Evolutionary conservation across 805 yeast genomes (phyloP), one percentile per base, ranked within the genome.

Genomic region (Candida adriatica): DNA sequence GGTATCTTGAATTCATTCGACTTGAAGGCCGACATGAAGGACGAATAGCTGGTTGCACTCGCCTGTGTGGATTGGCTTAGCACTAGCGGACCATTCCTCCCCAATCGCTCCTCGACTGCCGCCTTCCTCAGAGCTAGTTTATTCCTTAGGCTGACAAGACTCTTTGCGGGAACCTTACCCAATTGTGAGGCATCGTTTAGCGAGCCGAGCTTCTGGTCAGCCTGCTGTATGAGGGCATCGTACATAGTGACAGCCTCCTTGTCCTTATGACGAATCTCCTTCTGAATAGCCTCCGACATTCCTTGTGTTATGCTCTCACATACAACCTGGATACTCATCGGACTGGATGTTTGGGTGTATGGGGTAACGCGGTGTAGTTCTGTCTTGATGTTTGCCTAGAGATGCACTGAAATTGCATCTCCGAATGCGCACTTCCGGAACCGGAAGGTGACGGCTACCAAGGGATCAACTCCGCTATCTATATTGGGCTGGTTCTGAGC

Each of bases 181-280:
- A 48, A 26, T 5, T 15, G 15, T 2, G 28, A 21, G 5, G 28
- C 15, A 20, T 38, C 33, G 11, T 28, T 27, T 8, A 49, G 19
- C 1, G 11, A 5, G 1, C 27, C 15, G 4, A 49, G 11, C n/a
- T 33, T 31, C 2, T 26, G 16, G 21, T 45, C 34, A 7, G 41
- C 34, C 9, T 15, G 27, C 3, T 24, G 29, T 11, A 49, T 35
- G 18, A 49, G 34, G 1, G 24, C 16, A 4, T 25, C 41, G 27
- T 49, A 49, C 8, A 30, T 28, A 3, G 13, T 14, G 20, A 38
- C 11, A 5, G 51, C 53, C 5, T 29, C 29, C 2, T 28, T 18
- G 16, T 43, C 46, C 23, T 40, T 40, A 27, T 49, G 49, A 20
- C 43, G 43, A 8, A 49, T 48, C 35, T 49, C 55, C 20, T 40